phyloP scores from a whole-genome alignment of 208 protist species.

The Trypanosoma lewisi region DNA sequence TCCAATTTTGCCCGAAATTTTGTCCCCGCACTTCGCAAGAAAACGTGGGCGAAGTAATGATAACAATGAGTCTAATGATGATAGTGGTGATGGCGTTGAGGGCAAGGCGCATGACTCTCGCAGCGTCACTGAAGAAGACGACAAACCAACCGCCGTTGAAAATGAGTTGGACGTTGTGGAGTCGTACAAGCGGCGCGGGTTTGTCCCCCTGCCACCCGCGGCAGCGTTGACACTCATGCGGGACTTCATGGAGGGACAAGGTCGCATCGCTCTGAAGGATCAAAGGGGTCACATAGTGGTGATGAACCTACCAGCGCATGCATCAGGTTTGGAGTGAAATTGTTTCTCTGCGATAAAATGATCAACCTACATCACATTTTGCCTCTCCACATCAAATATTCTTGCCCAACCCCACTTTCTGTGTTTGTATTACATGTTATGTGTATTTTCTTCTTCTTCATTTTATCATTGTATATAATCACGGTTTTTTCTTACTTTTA shows the following conservation, averaged over 20 bases:
- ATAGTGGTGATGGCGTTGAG: neutral
- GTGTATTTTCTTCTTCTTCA: no score
- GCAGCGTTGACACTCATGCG: conserved; percentile 22
- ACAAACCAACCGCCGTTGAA: neutral
- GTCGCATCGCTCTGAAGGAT: conserved; percentile 36
- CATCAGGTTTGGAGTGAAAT: conserved; percentile 18
- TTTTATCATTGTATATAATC: no score
- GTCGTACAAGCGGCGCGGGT: conserved; percentile 4
- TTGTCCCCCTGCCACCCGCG: conserved; percentile 21
- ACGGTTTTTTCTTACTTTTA: neutral
- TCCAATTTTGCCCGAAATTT: conserved; percentile 21
- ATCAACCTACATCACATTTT: neutral
- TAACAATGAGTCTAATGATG: neutral
- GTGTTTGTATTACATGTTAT: no score
- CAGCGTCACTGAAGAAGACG: neutral
- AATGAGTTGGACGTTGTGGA: conserved; percentile 2
- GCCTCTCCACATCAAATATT: no score
- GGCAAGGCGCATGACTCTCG: neutral
- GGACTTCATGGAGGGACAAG: conserved; percentile 34
- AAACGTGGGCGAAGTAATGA: conserved; percentile 9
- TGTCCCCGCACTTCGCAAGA: neutral
- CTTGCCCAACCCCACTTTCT: no score
- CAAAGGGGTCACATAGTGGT: conserved; percentile 23
- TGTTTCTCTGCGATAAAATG: neutral
- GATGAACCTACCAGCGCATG: conserved; percentile 29